phyloP scores from a whole-genome alignment of 208 protist genomes.

The Acanthamoeba triangularis region DNA sequence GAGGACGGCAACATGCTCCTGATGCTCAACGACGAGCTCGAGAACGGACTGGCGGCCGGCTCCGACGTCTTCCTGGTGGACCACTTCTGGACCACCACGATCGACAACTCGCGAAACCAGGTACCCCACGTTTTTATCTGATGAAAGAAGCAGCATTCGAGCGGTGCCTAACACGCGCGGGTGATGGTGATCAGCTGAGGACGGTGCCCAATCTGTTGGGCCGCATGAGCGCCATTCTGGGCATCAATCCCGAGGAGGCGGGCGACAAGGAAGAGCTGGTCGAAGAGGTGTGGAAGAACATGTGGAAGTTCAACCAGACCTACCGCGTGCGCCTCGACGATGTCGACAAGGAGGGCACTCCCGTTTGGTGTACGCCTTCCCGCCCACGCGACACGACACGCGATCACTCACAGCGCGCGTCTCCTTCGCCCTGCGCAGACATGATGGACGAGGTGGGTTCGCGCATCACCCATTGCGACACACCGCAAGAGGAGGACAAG shows the following conservation, averaged over 20 bases:
- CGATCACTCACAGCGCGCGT: not conserved
- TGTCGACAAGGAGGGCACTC: slow-evolving; percentile 53
- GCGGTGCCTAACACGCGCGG: not conserved
- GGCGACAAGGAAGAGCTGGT: slow-evolving; percentile 25
- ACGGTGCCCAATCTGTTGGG: slow-evolving; percentile 64
- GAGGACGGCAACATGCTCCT: slow-evolving; percentile 56
- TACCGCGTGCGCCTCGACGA: slow-evolving; percentile 54
- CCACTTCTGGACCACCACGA: slow-evolving; percentile 60
- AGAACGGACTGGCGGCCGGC: not conserved
- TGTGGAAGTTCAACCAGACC: slow-evolving; percentile 78
- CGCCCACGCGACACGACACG: not conserved
- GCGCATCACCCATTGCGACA: slow-evolving; percentile 49
- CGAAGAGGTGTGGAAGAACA: slow-evolving; percentile 63
- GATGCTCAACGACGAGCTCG: slow-evolving; percentile 46
- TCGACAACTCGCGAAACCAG: slow-evolving; percentile 63
- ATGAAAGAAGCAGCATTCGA: not conserved
- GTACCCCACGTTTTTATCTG: not conserved
- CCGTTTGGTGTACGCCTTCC: slow-evolving; percentile 65
- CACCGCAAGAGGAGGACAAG: not conserved
- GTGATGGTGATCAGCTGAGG: not conserved
- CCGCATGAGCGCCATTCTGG: slow-evolving; percentile 32
- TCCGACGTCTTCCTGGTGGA: slow-evolving; percentile 69
- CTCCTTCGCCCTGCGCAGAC: not conserved
- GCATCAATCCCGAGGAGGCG: slow-evolving; percentile 12
- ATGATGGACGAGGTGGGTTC: slow-evolving; percentile 77